phyloP scores from a whole-genome alignment of 2,329 filamentous ascomycete genomes.

The Aschersonia sp. region DNA sequence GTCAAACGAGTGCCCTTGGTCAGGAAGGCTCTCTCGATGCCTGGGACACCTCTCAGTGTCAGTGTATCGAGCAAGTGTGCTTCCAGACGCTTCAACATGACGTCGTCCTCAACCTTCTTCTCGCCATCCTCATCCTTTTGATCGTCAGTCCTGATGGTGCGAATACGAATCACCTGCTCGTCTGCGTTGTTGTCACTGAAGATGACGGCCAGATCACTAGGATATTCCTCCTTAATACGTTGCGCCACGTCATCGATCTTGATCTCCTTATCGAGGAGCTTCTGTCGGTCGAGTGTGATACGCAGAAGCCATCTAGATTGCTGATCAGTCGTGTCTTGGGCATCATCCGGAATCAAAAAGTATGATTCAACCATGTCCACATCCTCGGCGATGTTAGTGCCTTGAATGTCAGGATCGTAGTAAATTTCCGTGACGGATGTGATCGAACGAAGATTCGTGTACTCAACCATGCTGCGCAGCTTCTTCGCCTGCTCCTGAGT shows the following conservation, averaged over 20 bases:
- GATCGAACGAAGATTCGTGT: conserved; percentile 84
- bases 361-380: conserved; percentile 92
- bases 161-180: conserved; percentile 84
- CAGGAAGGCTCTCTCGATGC: conserved; percentile 85
- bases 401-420: conserved; percentile 83
- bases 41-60: conserved; percentile 78
- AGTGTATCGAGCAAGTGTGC: conserved; percentile 82
- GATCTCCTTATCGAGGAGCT: conserved; percentile 88
- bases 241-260: conserved; percentile 81
- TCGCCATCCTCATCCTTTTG: conserved; percentile 57
- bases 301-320: conserved; percentile 95
- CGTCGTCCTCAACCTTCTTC: conserved; percentile 63
- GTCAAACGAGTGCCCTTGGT: conserved; percentile 63
- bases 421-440: conserved; percentile 91
- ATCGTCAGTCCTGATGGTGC: conserved; percentile 57
- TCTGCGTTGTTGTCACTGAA: conserved; percentile 98
- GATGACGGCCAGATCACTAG: conserved; percentile 74
- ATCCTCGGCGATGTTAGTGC: conserved; percentile 78
- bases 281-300: conserved; percentile 83
- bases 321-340: conserved; percentile 42
- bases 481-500: conserved; percentile 72
- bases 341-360: conserved; percentile 82
- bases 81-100: conserved; percentile 84
- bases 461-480: conserved; percentile 80
- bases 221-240: conserved; percentile 81